These are phyloP conservation scores for Globisporangium carolinianum DNA, from an alignment of 352 stramenopile genomes.

Conservation along the genomic window DNA sequence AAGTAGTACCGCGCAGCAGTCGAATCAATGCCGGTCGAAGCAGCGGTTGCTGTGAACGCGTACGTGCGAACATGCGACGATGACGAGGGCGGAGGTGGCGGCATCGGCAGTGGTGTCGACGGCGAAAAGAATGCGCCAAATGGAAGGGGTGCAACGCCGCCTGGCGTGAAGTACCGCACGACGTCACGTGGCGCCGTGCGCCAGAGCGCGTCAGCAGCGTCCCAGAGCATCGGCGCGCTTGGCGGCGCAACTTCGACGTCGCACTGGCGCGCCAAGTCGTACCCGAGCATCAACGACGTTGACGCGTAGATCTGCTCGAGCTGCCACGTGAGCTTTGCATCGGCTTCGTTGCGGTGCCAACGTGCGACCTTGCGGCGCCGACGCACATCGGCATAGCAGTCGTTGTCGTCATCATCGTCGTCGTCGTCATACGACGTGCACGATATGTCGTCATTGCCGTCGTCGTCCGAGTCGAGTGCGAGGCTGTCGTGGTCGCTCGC, in stretches of 20 bases:
- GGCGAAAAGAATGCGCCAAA: slow-evolving; percentile 17
- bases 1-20: slow-evolving; percentile 40
- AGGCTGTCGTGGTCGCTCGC: background rate
- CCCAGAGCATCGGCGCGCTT: slow-evolving; percentile 26
- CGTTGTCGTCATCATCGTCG: background rate
- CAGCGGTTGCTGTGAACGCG: slow-evolving; percentile 5
- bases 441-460: background rate
- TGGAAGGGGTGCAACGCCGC: slow-evolving; percentile 14
- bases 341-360: slow-evolving; percentile 33
- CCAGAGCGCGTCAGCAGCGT: slow-evolving; percentile 39
- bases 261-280: slow-evolving; percentile 60
- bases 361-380: slow-evolving; percentile 15
- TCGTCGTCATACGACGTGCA: background rate
- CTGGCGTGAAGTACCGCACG: slow-evolving; percentile 58
- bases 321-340: slow-evolving; percentile 48
- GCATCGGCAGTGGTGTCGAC: background rate
- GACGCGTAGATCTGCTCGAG: slow-evolving; percentile 72
- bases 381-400: background rate
- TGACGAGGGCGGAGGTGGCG: too few species aligned
- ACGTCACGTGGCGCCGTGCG: slow-evolving; percentile 62
- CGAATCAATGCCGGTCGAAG: background rate
- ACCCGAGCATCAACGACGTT: slow-evolving; percentile 61
- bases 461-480: background rate
- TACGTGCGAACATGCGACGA: slow-evolving; percentile 8
- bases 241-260: slow-evolving; percentile 14